Conservation (phyloP, 2,329 filamentous ascomycete genomes). For the Epichloe bromicola region DNA sequence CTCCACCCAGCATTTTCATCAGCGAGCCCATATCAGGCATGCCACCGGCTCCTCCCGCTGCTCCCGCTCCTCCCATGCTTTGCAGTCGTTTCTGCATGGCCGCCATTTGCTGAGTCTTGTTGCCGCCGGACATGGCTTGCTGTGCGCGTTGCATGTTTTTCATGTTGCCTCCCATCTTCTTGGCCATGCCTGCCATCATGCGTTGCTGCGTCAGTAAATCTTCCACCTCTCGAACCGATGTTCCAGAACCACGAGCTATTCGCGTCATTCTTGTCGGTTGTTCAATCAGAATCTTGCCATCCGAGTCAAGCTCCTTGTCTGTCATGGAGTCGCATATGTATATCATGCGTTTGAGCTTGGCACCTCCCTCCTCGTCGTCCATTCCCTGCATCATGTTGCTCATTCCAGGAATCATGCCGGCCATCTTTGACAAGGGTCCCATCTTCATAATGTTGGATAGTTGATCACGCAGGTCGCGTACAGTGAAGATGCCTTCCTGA, state of each 20-base stretch:
- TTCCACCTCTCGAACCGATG: slow-evolving; percentile 77
- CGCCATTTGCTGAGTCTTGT: slow-evolving; percentile 85
- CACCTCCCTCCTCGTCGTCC: slow-evolving; percentile 85
- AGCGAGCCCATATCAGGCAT: slow-evolving; percentile 77
- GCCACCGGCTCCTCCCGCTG: slow-evolving; percentile 40
- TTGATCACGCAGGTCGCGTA: slow-evolving; percentile 89
- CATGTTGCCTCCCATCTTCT: slow-evolving; percentile 97
- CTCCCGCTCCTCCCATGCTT: slow-evolving; percentile 64
- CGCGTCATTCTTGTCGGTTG: slow-evolving; percentile 88
- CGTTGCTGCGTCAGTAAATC: slow-evolving; percentile 94
- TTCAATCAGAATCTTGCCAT: slow-evolving; percentile 87
- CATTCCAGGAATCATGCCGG: slow-evolving; percentile 95
- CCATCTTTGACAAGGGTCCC: slow-evolving; percentile 94
- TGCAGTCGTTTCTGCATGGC: slow-evolving; percentile 95
- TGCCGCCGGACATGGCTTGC: slow-evolving; percentile 77
- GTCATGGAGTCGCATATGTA: slow-evolving; percentile 99
- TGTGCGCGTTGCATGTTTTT: slow-evolving; percentile 95
- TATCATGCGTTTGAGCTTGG: slow-evolving; percentile 94
- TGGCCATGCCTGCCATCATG: slow-evolving; percentile 99
- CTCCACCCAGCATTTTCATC: slow-evolving; percentile 79
- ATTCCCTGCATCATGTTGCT: slow-evolving; percentile 88
- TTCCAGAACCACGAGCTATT: slow-evolving; percentile 80
- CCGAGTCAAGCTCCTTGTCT: slow-evolving; percentile 83
- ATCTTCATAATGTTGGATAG: slow-evolving; percentile 99
- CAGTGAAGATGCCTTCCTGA: slow-evolving; percentile 87